These are phyloP conservation scores for Schizothecium vesticola DNA, from an alignment of 495 filamentous ascomycete genomes.

Conservation along the genomic window DNA sequence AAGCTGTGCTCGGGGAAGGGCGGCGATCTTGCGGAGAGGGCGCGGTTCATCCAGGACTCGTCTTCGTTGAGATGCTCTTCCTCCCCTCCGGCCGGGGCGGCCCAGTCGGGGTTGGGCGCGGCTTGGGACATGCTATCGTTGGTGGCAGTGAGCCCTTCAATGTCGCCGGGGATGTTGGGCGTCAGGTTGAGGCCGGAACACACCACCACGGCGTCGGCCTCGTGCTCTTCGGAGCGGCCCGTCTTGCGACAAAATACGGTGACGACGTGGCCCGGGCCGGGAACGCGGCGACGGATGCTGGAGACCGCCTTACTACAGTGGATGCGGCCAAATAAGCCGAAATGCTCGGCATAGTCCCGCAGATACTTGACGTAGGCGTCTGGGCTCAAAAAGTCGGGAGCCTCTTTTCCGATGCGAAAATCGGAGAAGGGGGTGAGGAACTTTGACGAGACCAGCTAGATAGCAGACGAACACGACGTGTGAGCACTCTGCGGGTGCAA, in stretches of 20 bases:
- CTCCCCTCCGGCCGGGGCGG: neutral
- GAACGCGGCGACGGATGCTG: constrained; percentile 3
- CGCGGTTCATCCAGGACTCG: neutral
- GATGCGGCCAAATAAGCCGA: constrained; percentile 1
- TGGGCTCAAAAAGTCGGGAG: constrained; percentile 26
- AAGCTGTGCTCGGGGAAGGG: neutral
- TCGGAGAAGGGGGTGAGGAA: constrained; percentile 33
- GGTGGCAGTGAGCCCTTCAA: neutral
- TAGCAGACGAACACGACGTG: no score
- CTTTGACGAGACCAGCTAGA: constrained; percentile 31
- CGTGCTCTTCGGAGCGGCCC: constrained; percentile 5
- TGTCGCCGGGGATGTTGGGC: constrained; percentile 26
- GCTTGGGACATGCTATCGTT: neutral
- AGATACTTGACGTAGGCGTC: constrained; percentile 26
- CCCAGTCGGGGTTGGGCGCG: neutral
- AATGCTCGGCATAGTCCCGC: constrained; percentile 1
- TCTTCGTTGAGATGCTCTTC: neutral
- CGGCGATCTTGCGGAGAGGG: neutral
- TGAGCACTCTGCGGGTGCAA: neutral
- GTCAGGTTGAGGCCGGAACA: constrained; percentile 34
- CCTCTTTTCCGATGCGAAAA: constrained; percentile 19
- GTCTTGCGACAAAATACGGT: constrained; percentile 3
- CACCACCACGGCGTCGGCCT: constrained; percentile 32
- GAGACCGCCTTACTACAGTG: constrained; percentile 1
- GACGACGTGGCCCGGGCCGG: constrained; percentile 19